Evolutionary conservation across 805 yeast genomes (phyloP), one percentile per base, ranked within the genome.

Genomic region (Monosporozyma unispora): DNA sequence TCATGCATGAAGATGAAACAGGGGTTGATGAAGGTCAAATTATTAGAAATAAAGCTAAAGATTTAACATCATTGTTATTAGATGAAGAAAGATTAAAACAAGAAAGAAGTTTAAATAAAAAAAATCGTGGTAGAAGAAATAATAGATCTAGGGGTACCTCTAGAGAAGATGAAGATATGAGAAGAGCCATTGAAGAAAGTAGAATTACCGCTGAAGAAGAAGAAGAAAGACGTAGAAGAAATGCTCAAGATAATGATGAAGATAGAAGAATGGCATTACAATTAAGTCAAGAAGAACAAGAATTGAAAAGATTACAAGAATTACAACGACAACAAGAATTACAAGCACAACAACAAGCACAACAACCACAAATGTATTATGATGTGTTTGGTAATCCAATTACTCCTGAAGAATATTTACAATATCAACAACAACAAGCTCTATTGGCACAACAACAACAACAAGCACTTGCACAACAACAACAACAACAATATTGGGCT

Each of bases 11-110:
- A 41, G 96, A 90, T 63, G 91, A 86, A 47, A 62, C 72, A 11
- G 90, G 87, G 44, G 70, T 73, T 27, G 99, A 91, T 67, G 91
- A 87, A 59, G 98, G 99, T 16, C 84, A 86, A 6, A 78, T 87
- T 49, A 84, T 84, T 50, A 77, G 99, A 51, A 88, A 87, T 43
- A 87, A 89, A 69, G 97, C 97, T 2, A 85, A 84, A 63, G 96
- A 87, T 57, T 74, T 91, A 64, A 88, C 95, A 0, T 68, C 84
- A 10, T 69, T 91, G 50, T 69, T 91, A 59, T 73, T 78, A 60
- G 95, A 91, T 63, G 90, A 85, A 52, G 96, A 88, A 57, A 76
- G 95, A 60, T 75, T 91, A 53, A 70, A 76, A 40, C 78, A 77
- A 51, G 97, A 86, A 64, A 74, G 98, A 52, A 74, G 70, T 27